Percentiles rank a stretch among this genome's conserved stretches.
Evolutionary conservation across 1,284 basidiomycete genomes (phyloP).

Genomic region (Puccinia triticina): DNA sequence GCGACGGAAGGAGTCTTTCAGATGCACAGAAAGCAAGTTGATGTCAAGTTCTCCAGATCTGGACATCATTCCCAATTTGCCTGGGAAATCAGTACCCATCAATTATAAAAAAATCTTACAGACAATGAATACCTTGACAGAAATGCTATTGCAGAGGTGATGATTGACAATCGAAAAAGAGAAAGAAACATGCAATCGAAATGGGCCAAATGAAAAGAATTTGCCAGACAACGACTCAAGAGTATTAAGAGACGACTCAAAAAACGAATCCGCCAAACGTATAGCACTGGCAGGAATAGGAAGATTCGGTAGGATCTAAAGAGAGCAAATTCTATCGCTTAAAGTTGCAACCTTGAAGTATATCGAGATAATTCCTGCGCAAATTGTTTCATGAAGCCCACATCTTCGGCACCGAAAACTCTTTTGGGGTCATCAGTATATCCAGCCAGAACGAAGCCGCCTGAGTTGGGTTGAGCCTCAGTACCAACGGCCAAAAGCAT

Average conservation of each 20-base stretch:
- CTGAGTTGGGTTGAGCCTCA: constrained; percentile 26
- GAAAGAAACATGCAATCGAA: neutral
- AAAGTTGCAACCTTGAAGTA: constrained; percentile 37
- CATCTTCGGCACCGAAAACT: constrained; percentile 55
- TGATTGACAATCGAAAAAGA: neutral
- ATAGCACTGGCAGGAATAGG: neutral
- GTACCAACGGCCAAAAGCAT: constrained; percentile 57
- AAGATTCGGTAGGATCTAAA: neutral
- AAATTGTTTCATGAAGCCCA: constrained; percentile 55
- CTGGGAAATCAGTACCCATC: no score
- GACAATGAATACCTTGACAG: no score
- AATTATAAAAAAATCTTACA: no score
- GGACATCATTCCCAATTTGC: no score
- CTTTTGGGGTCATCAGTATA: constrained; percentile 54
- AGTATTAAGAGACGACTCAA: neutral
- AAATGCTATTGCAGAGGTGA: neutral
- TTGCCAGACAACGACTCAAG: neutral
- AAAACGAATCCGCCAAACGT: neutral
- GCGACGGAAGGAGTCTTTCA: no score
- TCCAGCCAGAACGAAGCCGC: constrained; percentile 56
- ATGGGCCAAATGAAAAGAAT: neutral
- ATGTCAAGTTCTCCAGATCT: no score
- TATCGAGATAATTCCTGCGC: constrained; percentile 54
- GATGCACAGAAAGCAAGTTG: no score
- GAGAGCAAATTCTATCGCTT: neutral